phyloP scores from a whole-genome alignment of 768 basidiomycete species.

The Tylopilus sp. region DNA sequence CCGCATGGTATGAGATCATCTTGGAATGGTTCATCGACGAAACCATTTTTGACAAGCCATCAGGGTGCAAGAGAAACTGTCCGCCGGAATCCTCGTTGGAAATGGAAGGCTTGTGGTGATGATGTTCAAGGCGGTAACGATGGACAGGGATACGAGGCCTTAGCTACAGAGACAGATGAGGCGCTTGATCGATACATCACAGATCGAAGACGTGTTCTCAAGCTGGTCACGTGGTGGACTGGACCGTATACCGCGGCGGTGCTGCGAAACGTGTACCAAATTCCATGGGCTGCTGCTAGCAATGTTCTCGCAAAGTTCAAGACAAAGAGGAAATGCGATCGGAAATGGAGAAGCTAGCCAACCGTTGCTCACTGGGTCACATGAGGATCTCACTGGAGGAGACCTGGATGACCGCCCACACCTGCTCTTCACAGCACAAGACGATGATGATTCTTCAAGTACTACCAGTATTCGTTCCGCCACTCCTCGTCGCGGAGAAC shows the following conservation, averaged over 20 bases:
- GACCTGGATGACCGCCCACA: slow-evolving; percentile 21
- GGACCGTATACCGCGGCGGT: not conserved
- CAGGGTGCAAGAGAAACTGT: too few relatives aligned
- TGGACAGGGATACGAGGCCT: too few relatives aligned
- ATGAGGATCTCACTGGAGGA: slow-evolving; percentile 37
- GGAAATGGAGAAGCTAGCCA: slow-evolving; percentile 43
- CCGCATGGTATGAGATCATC: too few relatives aligned
- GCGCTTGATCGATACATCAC: too few relatives aligned
- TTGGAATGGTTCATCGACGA: too few relatives aligned
- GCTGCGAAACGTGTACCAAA: not conserved
- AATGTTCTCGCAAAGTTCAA: slow-evolving; percentile 32
- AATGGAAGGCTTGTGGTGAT: too few relatives aligned
- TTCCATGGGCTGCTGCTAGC: slow-evolving; percentile 19
- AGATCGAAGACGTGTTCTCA: not conserved
- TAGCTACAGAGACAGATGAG: too few relatives aligned
- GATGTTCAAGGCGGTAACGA: too few relatives aligned
- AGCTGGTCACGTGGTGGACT: slow-evolving; percentile 23
- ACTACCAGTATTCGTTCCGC: slow-evolving; percentile 33
- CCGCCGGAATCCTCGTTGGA: too few relatives aligned
- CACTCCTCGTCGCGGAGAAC: slow-evolving; percentile 36
- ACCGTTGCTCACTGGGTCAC: slow-evolving; percentile 53
- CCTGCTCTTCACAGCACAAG: slow-evolving; percentile 53
- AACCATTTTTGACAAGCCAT: too few relatives aligned
- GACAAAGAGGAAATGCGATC: slow-evolving; percentile 24
- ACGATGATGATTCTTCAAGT: slow-evolving; percentile 51